Conservation (phyloP, 106 monocot species). For the Triglochin maritima region DNA sequence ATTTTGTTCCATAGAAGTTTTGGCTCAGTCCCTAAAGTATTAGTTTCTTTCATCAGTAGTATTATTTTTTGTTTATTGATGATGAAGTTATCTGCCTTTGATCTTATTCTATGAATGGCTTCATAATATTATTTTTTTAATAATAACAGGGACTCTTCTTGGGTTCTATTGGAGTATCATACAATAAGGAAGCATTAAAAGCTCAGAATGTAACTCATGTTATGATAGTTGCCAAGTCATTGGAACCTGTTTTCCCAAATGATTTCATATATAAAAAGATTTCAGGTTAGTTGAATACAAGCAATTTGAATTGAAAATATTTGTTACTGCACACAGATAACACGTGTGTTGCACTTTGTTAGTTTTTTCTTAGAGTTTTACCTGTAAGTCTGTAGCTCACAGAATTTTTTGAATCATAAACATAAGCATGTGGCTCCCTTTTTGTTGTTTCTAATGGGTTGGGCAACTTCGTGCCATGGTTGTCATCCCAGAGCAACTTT, state of each 20-base stretch:
- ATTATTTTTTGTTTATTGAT: not conserved
- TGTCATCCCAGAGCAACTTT: no score
- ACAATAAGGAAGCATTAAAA: conserved; percentile 49
- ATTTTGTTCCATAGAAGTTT: no score
- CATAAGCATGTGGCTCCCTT: no score
- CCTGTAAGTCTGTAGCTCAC: no score
- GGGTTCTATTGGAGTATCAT: conserved; percentile 69
- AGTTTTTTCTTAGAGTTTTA: no score
- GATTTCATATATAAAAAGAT: conserved; percentile 88
- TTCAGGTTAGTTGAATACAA: conserved; percentile 29
- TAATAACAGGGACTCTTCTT: conserved; percentile 58
- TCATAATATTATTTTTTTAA: no score
- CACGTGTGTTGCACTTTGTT: no score
- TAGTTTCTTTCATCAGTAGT: not conserved
- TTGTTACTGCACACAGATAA: not conserved
- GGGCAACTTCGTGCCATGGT: no score
- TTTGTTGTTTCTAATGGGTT: no score
- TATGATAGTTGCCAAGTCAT: conserved; percentile 57
- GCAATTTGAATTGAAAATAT: not conserved
- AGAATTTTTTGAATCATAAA: no score
- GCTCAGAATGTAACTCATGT: conserved; percentile 60
- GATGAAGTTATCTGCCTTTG: not conserved
- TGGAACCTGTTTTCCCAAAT: conserved; percentile 52
- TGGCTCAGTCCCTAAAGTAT: no score
- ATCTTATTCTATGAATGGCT: not conserved